Conservation (phyloP, 495 filamentous ascomycete species). For the Jackrogersella multiformis region DNA sequence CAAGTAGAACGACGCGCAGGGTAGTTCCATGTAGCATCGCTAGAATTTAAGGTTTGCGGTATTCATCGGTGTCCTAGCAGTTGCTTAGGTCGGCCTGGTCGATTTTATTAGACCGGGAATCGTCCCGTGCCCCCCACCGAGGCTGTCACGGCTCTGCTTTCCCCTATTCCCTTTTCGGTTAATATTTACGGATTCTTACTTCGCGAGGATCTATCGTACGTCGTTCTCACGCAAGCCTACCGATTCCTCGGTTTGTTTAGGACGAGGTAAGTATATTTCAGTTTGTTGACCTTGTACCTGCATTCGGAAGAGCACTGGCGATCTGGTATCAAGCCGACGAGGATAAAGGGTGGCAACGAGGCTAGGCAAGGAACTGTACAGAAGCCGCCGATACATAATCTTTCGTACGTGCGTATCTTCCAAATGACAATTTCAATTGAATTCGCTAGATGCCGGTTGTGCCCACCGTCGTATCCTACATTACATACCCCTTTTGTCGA, state of each 20-base stretch:
- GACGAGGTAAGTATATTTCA: background rate
- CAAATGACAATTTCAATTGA: background rate
- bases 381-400: background rate
- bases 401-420: background rate
- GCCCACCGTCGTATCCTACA: no score
- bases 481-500: no score
- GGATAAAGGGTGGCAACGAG: background rate
- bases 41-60: slow-evolving; percentile 27
- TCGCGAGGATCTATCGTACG: background rate
- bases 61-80: slow-evolving; percentile 18
- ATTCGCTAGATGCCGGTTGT: no score
- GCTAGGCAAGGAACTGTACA: background rate
- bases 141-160: slow-evolving; percentile 13
- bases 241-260: slow-evolving; percentile 16
- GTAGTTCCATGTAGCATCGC: slow-evolving; percentile 7
- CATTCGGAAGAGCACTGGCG: background rate
- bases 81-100: slow-evolving; percentile 9
- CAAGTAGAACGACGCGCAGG: slow-evolving; percentile 5
- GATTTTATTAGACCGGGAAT: background rate
- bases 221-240: slow-evolving; percentile 8
- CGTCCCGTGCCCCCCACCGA: background rate
- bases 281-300: slow-evolving; percentile 25
- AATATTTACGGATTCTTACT: slow-evolving; percentile 12
- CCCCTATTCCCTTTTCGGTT: slow-evolving; percentile 4
- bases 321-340: background rate